Percentiles rank a stretch among this genome's conserved stretches.
phyloP scores from a whole-genome alignment of 1,139 yeast species.

The Blastobotrys persicus region DNA sequence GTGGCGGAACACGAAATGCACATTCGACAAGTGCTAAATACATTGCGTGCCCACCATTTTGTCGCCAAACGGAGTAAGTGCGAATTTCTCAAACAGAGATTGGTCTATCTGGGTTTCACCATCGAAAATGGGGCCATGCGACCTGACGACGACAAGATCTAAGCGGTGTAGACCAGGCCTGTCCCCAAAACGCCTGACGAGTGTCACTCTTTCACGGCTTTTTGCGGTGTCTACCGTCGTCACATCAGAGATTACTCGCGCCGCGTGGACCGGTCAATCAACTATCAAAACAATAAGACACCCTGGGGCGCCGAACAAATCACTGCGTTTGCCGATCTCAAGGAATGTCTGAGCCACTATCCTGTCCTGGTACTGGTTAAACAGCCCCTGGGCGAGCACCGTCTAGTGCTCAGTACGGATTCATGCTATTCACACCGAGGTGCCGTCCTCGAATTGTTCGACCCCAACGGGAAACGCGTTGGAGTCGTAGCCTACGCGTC shows the following conservation, averaged over 20 bases:
- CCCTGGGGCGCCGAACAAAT: neutral
- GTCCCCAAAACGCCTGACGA: neutral
- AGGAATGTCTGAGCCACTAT: neutral
- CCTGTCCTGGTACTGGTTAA: too few species aligned
- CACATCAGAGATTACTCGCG: neutral
- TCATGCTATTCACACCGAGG: too few species aligned
- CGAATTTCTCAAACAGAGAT: conserved; percentile 13
- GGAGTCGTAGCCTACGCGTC: neutral
- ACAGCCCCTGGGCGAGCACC: too few species aligned
- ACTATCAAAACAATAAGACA: neutral
- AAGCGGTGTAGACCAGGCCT: neutral
- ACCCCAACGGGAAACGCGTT: neutral
- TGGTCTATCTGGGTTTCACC: conserved; percentile 18
- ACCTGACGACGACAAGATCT: neutral
- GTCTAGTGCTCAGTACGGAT: too few species aligned
- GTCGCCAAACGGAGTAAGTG: conserved; percentile 16
- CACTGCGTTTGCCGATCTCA: neutral
- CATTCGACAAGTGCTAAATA: conserved; percentile 17
- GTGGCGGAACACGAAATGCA: conserved; percentile 32
- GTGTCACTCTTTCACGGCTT: neutral
- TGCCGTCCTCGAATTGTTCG: neutral
- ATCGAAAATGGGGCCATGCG: neutral
- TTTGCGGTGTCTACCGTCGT: neutral
- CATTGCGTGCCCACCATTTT: conserved; percentile 10
- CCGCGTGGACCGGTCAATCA: neutral